Conservation (phyloP, 148 eudicot species). For the Fallopia convolvulus region DNA sequence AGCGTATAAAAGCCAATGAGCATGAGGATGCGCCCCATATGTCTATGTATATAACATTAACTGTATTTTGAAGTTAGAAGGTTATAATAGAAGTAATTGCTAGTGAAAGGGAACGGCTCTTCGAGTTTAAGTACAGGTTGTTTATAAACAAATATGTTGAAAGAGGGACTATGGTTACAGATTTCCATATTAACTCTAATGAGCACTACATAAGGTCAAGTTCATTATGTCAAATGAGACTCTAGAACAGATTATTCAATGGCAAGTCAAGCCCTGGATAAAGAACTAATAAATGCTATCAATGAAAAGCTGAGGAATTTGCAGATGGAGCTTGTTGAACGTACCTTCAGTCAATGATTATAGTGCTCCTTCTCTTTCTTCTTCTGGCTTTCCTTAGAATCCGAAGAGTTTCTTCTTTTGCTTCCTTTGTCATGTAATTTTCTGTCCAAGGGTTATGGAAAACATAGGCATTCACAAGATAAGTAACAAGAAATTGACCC, state of each 20-base stretch:
- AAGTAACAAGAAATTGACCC: neutral
- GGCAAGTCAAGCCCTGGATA: neutral
- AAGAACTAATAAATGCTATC: neutral
- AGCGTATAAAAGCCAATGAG: no score
- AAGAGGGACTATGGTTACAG: neutral
- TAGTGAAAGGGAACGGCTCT: neutral
- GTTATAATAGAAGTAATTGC: neutral
- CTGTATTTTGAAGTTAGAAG: neutral
- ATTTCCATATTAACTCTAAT: neutral
- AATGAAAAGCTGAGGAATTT: neutral
- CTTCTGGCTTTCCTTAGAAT: constrained; percentile 82
- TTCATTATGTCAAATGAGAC: neutral
- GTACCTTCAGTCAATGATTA: constrained; percentile 54
- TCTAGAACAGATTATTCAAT: neutral
- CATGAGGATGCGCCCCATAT: no score
- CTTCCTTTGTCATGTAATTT: constrained; percentile 34
- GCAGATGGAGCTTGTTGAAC: constrained; percentile 11
- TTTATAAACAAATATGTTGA: neutral
- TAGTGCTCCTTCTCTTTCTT: constrained; percentile 58
- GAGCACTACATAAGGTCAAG: neutral
- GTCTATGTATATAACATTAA: neutral
- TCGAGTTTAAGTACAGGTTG: neutral
- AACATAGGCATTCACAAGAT: constrained; percentile 11
- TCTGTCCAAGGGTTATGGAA: constrained; percentile 16
- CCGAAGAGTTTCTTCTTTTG: constrained; percentile 43